Evolutionary conservation across 345 rosid species (phyloP).

Genomic region (Pugionium dolabratum): DNA sequence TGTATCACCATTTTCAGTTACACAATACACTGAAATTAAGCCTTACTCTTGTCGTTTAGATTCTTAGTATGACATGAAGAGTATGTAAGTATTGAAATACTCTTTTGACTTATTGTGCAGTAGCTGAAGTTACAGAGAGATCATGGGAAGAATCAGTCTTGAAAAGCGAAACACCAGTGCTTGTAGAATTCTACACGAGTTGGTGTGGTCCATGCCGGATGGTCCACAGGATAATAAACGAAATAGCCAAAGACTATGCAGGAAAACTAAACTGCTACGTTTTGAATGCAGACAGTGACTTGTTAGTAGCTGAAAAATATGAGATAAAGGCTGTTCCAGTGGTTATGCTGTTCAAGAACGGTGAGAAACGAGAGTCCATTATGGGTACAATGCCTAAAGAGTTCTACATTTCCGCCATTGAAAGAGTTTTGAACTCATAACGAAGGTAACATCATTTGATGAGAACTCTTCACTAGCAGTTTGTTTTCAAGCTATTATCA

Average conservation of each 20-base stretch:
- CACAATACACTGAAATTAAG: not conserved
- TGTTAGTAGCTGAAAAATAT: conserved; percentile 65
- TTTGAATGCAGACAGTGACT: conserved; percentile 72
- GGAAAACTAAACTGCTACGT: conserved; percentile 72
- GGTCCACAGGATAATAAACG: conserved; percentile 69
- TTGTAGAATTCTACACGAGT: conserved; percentile 87
- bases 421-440: conserved; percentile 70
- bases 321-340: conserved; percentile 92
- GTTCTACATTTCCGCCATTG: conserved; percentile 81
- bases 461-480: not conserved
- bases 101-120: conserved; percentile 46
- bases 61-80: not conserved
- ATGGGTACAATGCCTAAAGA: conserved; percentile 97
- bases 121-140: conserved; percentile 56
- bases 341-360: conserved; percentile 83
- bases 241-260: conserved; percentile 75
- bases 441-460: conserved; percentile 23
- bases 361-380: conserved; percentile 69
- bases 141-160: conserved; percentile 66
- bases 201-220: conserved; percentile 81
- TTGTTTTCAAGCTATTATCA: not conserved
- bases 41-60: not conserved
- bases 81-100: not conserved
- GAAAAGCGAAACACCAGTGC: conserved; percentile 68
- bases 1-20: not conserved